These are phyloP conservation scores for Flammula alnicola DNA, from an alignment of 1,284 basidiomycete genomes.

Conservation along the genomic window DNA sequence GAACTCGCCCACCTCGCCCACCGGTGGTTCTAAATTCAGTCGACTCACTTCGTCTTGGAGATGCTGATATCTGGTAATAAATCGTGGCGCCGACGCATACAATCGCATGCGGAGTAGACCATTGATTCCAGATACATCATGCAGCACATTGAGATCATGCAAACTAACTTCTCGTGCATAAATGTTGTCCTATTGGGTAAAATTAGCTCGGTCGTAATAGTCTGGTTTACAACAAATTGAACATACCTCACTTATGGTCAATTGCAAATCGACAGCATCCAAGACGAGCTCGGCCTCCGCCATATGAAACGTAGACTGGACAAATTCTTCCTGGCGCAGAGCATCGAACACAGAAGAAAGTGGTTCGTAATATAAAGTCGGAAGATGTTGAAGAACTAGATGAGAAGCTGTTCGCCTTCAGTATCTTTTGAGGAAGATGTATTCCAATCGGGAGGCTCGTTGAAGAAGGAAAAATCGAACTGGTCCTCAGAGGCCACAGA, in stretches of 20 bases:
- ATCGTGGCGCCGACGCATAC: conserved; percentile 56
- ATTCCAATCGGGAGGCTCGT: conserved; percentile 42
- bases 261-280: conserved; percentile 68
- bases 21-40: conserved; percentile 20
- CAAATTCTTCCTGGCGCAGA: conserved; percentile 61
- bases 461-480: conserved; percentile 61
- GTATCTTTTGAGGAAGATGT: conserved; percentile 4
- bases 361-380: conserved; percentile 76
- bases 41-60: conserved; percentile 52
- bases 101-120: conserved; percentile 70
- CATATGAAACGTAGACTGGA: conserved; percentile 50
- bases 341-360: conserved; percentile 69
- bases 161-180: conserved; percentile 71
- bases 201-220: conserved; percentile 6
- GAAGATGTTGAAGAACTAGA: conserved; percentile 60
- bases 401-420: conserved; percentile 9
- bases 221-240: background rate
- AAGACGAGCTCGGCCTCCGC: conserved; percentile 65
- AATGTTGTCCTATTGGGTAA: conserved; percentile 65
- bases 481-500: conserved; percentile 49
- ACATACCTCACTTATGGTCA: conserved; percentile 68
- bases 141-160: conserved; percentile 73
- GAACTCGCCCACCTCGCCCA: conserved; percentile 12
- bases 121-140: conserved; percentile 63
- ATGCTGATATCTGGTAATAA: conserved; percentile 67